These are phyloP conservation scores for Lactuca sativa DNA, from an alignment of 129 eudicot genomes.

Conservation along the genomic window DNA sequence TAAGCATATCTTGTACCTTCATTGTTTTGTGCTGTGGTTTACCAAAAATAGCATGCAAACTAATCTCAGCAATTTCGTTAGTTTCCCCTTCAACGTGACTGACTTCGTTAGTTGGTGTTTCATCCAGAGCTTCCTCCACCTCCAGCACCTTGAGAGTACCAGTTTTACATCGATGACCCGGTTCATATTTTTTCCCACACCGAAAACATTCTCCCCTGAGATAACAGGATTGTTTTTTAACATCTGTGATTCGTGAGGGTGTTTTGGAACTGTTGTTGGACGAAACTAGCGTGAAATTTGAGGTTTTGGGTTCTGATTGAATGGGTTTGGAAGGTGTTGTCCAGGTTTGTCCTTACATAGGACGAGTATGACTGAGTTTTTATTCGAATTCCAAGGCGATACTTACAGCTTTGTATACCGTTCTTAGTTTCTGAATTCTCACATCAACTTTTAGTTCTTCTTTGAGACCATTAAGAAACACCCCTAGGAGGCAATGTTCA, in stretches of 20 bases:
- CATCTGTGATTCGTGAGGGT: no score
- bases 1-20: background rate
- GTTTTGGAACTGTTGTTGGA: background rate
- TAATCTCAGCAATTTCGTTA: background rate
- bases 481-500: conserved; percentile 9
- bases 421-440: background rate
- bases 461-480: conserved; percentile 15
- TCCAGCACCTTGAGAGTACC: background rate
- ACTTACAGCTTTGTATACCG: no score
- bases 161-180: background rate
- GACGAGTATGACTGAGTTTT: no score
- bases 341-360: background rate
- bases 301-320: background rate
- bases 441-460: conserved; percentile 11
- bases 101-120: background rate
- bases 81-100: background rate
- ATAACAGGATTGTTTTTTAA: background rate
- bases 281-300: background rate
- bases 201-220: background rate
- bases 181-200: background rate
- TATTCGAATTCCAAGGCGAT: no score
- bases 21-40: background rate
- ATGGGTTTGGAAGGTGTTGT: background rate
- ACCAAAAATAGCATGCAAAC: background rate
- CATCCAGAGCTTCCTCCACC: background rate